These are phyloP conservation scores for Yamadazyma atlantica DNA, from an alignment of 1,139 yeast genomes.

Conservation along the genomic window DNA sequence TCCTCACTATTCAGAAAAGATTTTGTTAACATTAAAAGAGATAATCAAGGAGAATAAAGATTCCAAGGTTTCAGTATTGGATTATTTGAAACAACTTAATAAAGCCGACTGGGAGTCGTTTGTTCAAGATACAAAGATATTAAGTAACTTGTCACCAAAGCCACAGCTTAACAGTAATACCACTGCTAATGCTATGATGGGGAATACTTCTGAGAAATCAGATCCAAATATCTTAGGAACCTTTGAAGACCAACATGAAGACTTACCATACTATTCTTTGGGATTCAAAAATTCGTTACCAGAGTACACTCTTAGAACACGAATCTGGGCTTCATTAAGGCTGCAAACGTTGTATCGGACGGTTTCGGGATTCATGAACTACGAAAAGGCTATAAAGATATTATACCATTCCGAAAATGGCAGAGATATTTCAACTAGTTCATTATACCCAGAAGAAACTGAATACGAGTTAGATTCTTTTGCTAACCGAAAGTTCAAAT, in stretches of 20 bases:
- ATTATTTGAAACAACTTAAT: conserved; percentile 69
- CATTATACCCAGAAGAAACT: conserved; percentile 25
- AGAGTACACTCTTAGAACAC: conserved; percentile 61
- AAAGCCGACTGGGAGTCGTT: conserved; percentile 76
- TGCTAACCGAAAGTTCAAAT: conserved; percentile 61
- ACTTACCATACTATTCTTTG: conserved; percentile 66
- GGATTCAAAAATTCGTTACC: conserved; percentile 70
- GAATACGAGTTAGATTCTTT: conserved; percentile 49
- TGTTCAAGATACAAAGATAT: conserved; percentile 60
- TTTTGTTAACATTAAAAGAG: conserved; percentile 62
- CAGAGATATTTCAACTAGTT: conserved; percentile 17
- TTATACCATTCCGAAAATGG: conserved; percentile 65
- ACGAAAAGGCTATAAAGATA: conserved; percentile 64
- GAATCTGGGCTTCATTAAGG: conserved; percentile 81
- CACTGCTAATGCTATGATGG: not conserved
- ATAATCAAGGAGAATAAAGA: conserved; percentile 59
- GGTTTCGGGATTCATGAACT: conserved; percentile 73
- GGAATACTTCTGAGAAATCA: not conserved
- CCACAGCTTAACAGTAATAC: not conserved
- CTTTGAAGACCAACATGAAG: conserved; percentile 33
- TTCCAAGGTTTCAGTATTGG: conserved; percentile 67
- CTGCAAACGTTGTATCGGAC: conserved; percentile 80
- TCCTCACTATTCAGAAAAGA: conserved; percentile 85
- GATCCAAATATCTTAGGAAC: not conserved
- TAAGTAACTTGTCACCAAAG: conserved; percentile 19